A percentile compares a stretch with the other conserved stretches of the same genome.
phyloP scores from a whole-genome alignment of 2,329 filamentous ascomycete species.

The Xylaria sp. region DNA sequence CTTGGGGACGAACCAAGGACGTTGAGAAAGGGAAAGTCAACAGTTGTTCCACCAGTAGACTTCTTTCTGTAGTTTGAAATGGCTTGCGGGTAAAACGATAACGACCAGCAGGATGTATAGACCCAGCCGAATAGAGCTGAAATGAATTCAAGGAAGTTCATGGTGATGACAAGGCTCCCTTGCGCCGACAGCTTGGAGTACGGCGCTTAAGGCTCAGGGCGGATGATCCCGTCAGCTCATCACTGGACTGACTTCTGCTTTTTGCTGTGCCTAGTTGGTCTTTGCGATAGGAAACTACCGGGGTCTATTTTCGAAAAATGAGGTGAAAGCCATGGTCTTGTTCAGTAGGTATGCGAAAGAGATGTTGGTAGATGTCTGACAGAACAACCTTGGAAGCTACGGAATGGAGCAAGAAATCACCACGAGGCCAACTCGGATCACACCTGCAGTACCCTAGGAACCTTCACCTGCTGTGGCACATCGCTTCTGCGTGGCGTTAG shows the following conservation, averaged over 20 bases:
- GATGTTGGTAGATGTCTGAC: not conserved
- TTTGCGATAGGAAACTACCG: not conserved
- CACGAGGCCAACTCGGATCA: not conserved
- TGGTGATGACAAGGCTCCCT: conserved; percentile 21
- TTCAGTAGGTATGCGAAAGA: not conserved
- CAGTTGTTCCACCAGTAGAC: conserved; percentile 81
- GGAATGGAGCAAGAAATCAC: conserved; percentile 5
- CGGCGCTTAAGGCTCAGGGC: not conserved
- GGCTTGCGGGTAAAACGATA: conserved; percentile 92
- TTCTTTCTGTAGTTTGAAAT: conserved; percentile 77
- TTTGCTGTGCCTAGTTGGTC: not conserved
- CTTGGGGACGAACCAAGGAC: conserved; percentile 54
- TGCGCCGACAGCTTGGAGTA: not conserved
- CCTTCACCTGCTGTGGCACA: not conserved
- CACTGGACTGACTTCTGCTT: not conserved
- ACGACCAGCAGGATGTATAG: conserved; percentile 79
- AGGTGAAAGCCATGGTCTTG: not conserved
- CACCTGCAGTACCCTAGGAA: not conserved
- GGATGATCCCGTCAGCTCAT: not conserved
- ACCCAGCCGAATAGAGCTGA: conserved; percentile 74
- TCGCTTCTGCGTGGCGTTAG: not conserved
- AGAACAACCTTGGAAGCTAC: not conserved
- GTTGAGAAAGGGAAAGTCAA: conserved; percentile 86
- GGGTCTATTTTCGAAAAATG: not conserved
- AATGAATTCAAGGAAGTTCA: conserved; percentile 53